Conservation (phyloP, 139 green algal species). For the Chlamydomonas urium region DNA sequence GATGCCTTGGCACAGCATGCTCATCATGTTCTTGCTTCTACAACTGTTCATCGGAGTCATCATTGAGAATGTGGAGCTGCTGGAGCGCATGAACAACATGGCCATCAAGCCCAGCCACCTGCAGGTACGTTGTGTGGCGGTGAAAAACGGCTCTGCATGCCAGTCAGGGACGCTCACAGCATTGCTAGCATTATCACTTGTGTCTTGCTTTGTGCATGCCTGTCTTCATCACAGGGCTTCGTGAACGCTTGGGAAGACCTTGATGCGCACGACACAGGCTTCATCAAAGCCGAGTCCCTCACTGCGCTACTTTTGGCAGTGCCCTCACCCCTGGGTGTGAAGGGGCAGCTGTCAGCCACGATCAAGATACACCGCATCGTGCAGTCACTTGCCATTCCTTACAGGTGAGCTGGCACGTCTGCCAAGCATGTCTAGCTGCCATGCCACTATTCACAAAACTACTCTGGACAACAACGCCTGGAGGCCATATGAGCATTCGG, state of each 20-base stretch:
- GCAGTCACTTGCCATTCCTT: slow-evolving; percentile 43
- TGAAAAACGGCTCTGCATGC: no score
- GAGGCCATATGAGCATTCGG: not conserved
- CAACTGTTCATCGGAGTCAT: slow-evolving; percentile 22
- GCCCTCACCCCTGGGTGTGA: slow-evolving; percentile 17
- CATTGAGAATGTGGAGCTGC: slow-evolving; percentile 23
- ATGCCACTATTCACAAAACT: no score
- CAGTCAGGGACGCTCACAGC: no score
- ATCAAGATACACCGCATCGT: slow-evolving; percentile 38
- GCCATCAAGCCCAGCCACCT: slow-evolving; percentile 2
- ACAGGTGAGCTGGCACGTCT: slow-evolving; percentile 10
- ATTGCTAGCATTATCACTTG: no score
- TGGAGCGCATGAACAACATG: slow-evolving; percentile 6
- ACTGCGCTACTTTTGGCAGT: slow-evolving; percentile 11
- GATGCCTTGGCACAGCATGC: no score
- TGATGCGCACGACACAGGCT: slow-evolving; percentile 46
- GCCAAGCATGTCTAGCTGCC: no score
- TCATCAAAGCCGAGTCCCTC: slow-evolving; percentile 44
- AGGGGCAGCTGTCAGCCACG: not conserved
- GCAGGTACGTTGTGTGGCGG: no score
- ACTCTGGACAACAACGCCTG: not conserved
- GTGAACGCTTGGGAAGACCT: slow-evolving; percentile 46
- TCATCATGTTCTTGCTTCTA: slow-evolving; percentile 15
- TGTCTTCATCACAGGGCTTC: not conserved
- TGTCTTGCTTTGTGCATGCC: no score